Evolutionary conservation across 805 yeast genomes (phyloP), one percentile per base, ranked within the genome.

Genomic region (Torulaspora delbrueckii): DNA sequence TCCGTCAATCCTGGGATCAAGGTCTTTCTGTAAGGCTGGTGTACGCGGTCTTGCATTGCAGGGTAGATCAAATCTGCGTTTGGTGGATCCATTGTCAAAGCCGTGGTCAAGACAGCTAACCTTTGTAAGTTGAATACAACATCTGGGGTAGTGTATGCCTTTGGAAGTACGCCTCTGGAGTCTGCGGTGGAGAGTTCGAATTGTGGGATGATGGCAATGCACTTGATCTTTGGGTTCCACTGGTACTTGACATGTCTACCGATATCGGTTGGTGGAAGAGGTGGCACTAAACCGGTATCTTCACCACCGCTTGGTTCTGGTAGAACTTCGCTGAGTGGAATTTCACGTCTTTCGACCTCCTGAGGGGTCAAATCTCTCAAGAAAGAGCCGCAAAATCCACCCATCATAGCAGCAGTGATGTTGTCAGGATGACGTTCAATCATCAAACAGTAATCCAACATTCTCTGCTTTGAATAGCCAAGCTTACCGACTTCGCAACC

Each of bases 381-480:
- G 67, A 85, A 93, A 3, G 96, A 88, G 36, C 99, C 99, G 34
- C 90, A 96, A 66, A 93, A 93, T 1, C 99, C 97, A 49, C 99
- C 99, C 82, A 90, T 84, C 96, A 93, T 88, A 30, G 99, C 96
- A 26, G 99, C 99, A 9, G 96, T 88, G 60, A 93, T 90, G 67
- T 93, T 93, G 69, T 93, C 99, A 28, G 99, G 99, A 61, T 93
- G 99, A 65, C 98, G 82, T 72, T 93, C 99, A 55, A 93, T 90
- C 93, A 93, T 86, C 57, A 93, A 75, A 66, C 96, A 88, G 72
- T 86, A 93, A 67, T 93, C 99, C 58, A 93, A 73, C 81, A 93
- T 77, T 57, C 98, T 76, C 57, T 79, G 82, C 67, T 85, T 90
- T 40, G 82, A 70, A 49, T 89, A 78, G 1, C 78, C 79, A 28